phyloP scores from a whole-genome alignment of 2,329 filamentous ascomycete genomes.

The Penicillium thymicola region DNA sequence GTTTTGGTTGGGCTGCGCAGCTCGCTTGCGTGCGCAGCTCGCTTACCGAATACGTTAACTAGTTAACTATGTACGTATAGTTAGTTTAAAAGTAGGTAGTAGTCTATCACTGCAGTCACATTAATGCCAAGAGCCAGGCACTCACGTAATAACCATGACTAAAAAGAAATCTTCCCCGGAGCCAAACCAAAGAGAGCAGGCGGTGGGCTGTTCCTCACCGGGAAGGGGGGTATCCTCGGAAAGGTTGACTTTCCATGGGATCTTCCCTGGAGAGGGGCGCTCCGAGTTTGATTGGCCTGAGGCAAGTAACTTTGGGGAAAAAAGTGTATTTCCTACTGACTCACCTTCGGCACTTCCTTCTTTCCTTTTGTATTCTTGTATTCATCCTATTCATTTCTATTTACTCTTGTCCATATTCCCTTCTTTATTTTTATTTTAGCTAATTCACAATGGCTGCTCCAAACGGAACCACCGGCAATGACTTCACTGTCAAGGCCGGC shows the following conservation, averaged over 20 bases:
- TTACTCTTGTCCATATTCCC: conserved; percentile 2
- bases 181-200: conserved; percentile 1
- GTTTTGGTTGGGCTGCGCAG: too few species aligned
- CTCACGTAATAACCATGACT: not conserved
- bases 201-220: conserved; percentile 10
- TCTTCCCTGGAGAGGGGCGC: conserved; percentile 9
- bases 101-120: not conserved
- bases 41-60: too few species aligned
- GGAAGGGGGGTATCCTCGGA: conserved; percentile 7
- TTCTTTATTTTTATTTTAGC: conserved; percentile 1
- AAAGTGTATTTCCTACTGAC: conserved; percentile 20
- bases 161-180: not conserved
- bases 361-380: conserved; percentile 4
- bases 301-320: conserved; percentile 19
- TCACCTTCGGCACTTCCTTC: conserved; percentile 13
- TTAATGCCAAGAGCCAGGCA: not conserved
- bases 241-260: not conserved
- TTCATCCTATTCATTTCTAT: conserved; percentile 4
- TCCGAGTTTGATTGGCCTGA: conserved; percentile 12
- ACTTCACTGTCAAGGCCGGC: conserved; percentile 90
- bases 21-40: too few species aligned
- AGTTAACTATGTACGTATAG: too few species aligned
- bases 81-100: too few species aligned
- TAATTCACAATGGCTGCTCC: conserved; percentile 35
- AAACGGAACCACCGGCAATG: conserved; percentile 42